Evolutionary conservation across 2,329 filamentous ascomycete genomes (phyloP), one percentile per base, ranked within the genome.

Genomic region (Exophiala aquamarina): DNA sequence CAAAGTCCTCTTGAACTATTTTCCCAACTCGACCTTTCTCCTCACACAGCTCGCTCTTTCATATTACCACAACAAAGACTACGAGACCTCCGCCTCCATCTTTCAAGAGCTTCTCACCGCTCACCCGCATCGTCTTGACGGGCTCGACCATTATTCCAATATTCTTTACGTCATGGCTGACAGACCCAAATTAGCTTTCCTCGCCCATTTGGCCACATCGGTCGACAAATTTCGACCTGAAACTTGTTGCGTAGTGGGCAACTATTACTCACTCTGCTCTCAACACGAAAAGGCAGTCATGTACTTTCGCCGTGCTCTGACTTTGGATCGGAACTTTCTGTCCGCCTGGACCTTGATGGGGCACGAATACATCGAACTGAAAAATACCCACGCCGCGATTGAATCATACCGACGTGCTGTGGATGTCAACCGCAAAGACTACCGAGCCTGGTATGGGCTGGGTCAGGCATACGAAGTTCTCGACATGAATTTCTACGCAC

Each of bases 341-440:
- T 94, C 90, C 0, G 93, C 93, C 2, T 98, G 93, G 93, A 98
- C 93, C 0, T 76, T 98, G 1, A 97, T 98, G 92, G 93, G 93
- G 1, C 93, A 98, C 67, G 93, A 98, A 66, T 98, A 96, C 60
- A 90, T 97, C 44, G 93, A 98, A 68, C 83, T 98, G 69, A 98
- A 97, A 64, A 98, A 98, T 65, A 97, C 92, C 0, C 93, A 98
- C 62, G 92, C 93, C 0, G 93, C 93, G 7, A 97, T 98, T 52
- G 93, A 98, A 66, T 95, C 89, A 1, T 98, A 98, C 63, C 83
- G 93, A 2, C 85, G 93, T 33, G 93, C 93, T 1, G 92, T 98
- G 1, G 93, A 98, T 61, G 89, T 93, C 58, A 97, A 98, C 63
- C 83, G 92, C 26, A 89, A 93, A 59, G 93, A 98, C 66, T 97